Evolutionary conservation across 192 early-diverging fungal genomes (phyloP).

Genomic region (Endogone sp.): DNA sequence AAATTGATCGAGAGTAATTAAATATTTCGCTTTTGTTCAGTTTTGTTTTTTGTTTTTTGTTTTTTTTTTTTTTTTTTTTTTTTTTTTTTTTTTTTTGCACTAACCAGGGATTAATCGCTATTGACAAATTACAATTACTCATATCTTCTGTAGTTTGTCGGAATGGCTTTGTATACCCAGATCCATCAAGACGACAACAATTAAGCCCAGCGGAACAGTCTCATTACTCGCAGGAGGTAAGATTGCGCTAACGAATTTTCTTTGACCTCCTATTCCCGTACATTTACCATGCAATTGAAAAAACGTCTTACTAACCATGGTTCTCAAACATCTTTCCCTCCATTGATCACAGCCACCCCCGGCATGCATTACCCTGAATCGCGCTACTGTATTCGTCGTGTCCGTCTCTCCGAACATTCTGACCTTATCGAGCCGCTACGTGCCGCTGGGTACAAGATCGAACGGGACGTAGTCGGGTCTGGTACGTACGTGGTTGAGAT

Average conservation of each 20-base stretch:
- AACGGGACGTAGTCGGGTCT: slow-evolving; percentile 32
- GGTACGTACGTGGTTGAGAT: slow-evolving; percentile 37
- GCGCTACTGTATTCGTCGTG: slow-evolving; percentile 44
- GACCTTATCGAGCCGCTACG: slow-evolving; percentile 20
- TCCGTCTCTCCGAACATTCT: slow-evolving; percentile 31
- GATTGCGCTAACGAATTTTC: slow-evolving; percentile 10
- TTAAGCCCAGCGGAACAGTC: slow-evolving; percentile 45
- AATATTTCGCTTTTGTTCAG: too few relatives aligned
- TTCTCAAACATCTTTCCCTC: too few relatives aligned
- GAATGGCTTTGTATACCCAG: slow-evolving; percentile 34
- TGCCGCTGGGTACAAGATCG: slow-evolving; percentile 29
- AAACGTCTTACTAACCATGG: neutral
- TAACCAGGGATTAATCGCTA: too few relatives aligned
- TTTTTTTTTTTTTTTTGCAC: too few relatives aligned
- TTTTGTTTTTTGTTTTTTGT: too few relatives aligned
- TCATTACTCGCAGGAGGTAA: slow-evolving; percentile 44
- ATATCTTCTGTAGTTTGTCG: too few relatives aligned
- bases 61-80: too few relatives aligned
- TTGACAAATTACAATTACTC: too few relatives aligned
- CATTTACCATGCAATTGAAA: neutral
- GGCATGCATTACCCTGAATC: slow-evolving; percentile 51
- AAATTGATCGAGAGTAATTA: slow-evolving; percentile 25
- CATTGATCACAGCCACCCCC: slow-evolving; percentile 31
- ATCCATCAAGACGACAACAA: slow-evolving; percentile 41
- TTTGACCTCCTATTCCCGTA: neutral